Conservation (phyloP, 148 eudicot genomes). For the Rhododendron ovatum region DNA sequence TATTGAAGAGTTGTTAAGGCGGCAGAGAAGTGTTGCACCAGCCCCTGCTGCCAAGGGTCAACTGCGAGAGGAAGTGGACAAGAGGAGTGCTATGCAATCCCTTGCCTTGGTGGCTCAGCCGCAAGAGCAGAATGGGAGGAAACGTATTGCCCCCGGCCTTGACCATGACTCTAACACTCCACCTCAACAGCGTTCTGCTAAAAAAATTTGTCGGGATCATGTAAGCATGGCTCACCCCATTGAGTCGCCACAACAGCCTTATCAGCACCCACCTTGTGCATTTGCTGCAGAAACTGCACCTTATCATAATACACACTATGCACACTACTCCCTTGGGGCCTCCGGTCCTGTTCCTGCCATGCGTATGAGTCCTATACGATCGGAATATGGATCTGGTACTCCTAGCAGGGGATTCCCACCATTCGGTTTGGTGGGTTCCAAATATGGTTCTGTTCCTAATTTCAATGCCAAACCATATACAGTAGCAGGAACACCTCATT, state of each 20-base stretch:
- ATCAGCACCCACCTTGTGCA: neutral
- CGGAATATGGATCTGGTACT: neutral
- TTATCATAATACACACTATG: neutral
- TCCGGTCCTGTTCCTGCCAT: neutral
- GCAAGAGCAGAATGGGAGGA: neutral
- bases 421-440: neutral
- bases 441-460: neutral
- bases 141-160: neutral
- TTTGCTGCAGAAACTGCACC: neutral
- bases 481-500: neutral
- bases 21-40: neutral
- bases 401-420: neutral
- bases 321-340: neutral
- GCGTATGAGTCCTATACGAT: neutral
- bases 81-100: neutral
- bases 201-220: neutral
- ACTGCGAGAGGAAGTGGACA: neutral
- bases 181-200: neutral
- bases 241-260: neutral
- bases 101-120: neutral
- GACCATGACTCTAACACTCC: neutral
- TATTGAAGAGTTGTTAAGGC: slow-evolving; percentile 16
- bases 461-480: neutral
- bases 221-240: neutral
- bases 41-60: neutral